phyloP scores from a whole-genome alignment of 2,329 filamentous ascomycete species.

The Penicillium sp. region DNA sequence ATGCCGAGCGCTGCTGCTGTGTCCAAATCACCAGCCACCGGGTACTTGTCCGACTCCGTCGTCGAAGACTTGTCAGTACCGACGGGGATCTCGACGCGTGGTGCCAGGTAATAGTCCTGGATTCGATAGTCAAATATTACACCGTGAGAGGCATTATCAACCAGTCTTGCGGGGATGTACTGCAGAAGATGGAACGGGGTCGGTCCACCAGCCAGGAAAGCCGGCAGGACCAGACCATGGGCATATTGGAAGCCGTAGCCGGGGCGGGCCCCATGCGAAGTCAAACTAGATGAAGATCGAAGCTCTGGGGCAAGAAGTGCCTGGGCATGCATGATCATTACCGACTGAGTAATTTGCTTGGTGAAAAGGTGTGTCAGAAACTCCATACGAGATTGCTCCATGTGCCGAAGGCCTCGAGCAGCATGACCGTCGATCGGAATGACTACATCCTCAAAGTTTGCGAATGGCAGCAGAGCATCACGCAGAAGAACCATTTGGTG shows the following conservation, averaged over 20 bases:
- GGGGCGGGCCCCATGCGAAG: not conserved
- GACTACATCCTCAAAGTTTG: slow-evolving; percentile 17
- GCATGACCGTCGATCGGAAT: slow-evolving; percentile 12
- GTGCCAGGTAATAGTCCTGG: slow-evolving; percentile 18
- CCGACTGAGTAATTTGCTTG: slow-evolving; percentile 11
- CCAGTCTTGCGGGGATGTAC: slow-evolving; percentile 13
- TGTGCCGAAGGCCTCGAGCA: slow-evolving; percentile 10
- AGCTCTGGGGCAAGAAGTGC: slow-evolving; percentile 10
- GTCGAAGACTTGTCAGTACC: not conserved
- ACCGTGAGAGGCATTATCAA: slow-evolving; percentile 3
- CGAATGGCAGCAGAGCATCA: slow-evolving; percentile 17
- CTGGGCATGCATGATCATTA: slow-evolving; percentile 7
- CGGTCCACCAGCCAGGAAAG: slow-evolving; percentile 13
- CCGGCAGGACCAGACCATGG: slow-evolving; percentile 18
- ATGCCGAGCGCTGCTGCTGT: not conserved
- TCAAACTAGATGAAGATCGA: too few relatives aligned
- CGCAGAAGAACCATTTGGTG: slow-evolving; percentile 21
- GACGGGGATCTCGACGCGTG: slow-evolving; percentile 10
- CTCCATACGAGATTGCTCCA: slow-evolving; percentile 8
- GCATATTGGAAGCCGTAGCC: slow-evolving; percentile 24
- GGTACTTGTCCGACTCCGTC: not conserved
- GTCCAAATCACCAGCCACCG: not conserved
- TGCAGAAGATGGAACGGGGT: slow-evolving; percentile 16
- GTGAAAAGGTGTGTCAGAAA: slow-evolving; percentile 15
- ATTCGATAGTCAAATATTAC: slow-evolving; percentile 17